Base-by-base conservation (phyloP, 495 filamentous ascomycete genomes). In the Lepraria neglecta region DNA sequence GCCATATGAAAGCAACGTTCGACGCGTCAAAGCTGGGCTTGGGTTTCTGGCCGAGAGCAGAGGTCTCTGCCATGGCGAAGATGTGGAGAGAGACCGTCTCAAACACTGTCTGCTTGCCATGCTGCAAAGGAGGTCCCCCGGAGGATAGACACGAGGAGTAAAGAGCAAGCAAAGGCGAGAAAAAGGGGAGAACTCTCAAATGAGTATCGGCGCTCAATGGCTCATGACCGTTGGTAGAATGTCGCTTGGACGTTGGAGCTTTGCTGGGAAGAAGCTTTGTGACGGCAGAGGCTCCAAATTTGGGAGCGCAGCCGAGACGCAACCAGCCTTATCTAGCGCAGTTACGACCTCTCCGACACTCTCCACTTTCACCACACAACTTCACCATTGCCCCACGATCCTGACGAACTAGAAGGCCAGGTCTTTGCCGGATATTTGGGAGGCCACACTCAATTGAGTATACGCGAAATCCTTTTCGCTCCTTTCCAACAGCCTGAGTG, bases 41-140 rank as follows among this genome's bases (percentile, higher is more conserved):
- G 50, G 30, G 17, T 28, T 46, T 50, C 30, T 42, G 42, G 50
- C 24, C 42, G 51, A 53, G 28, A 21, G 31, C 6, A 52, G 17
- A 4, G 24, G 7, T 43, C 17, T 52, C 17, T 11, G 27, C 47
- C 59, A 46, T 21, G 19, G 10, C n/a, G 33, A 44, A 15, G 38
- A n/a, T 55, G 28, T 40, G 24, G 42, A 56, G 14, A 61, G 21
- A n/a, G 51, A 38, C 7, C 59, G 42, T 46, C 44, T 56, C 51
- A 28, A 61, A 56, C 51, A 56, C 15, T 61, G 51, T 50, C 51
- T 30, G 53, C 42, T 56, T 40, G 59, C 59, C 59, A 61, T 61
- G 52, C 28, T 40, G 50, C 19, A 6, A 46, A n/a, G 14, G 17
- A 24, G 27, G 17, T 35, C 17, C 10, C n/a, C n/a, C 27, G 40